A percentile compares a stretch with the other conserved stretches of the same genome.
Conservation (phyloP, 73 alveolate species). For the Loxodes magnus region DNA sequence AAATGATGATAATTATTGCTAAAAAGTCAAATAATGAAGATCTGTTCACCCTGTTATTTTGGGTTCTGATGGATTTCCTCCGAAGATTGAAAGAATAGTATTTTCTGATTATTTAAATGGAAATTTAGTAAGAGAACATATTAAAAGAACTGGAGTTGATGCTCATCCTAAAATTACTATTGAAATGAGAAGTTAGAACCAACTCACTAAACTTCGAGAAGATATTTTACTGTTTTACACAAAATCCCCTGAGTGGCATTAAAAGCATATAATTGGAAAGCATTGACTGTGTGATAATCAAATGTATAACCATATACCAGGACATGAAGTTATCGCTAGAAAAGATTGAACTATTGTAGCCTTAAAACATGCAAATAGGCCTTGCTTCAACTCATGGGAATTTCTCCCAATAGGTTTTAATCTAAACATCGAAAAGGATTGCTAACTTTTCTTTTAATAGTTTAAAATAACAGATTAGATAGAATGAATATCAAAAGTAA, state of each 20-base stretch:
- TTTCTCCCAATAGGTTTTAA: slow-evolving; percentile 15
- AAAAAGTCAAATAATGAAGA: no score
- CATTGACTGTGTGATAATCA: slow-evolving; percentile 10
- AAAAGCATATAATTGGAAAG: slow-evolving; percentile 6
- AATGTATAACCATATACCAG: slow-evolving; percentile 23
- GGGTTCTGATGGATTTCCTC: slow-evolving; percentile 3
- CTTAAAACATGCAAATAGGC: background rate
- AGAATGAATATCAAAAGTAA: background rate
- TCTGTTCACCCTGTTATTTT: background rate
- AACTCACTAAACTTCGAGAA: background rate
- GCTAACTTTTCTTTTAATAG: background rate
- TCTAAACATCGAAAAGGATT: background rate
- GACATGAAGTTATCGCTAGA: slow-evolving; percentile 4
- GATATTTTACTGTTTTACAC: slow-evolving; percentile 4
- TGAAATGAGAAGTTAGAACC: background rate
- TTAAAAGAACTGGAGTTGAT: background rate
- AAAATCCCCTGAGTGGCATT: slow-evolving; percentile 5
- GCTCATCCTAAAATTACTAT: background rate
- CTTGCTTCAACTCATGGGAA: background rate
- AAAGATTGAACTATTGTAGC: slow-evolving; percentile 10
- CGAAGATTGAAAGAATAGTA: background rate
- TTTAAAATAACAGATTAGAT: background rate
- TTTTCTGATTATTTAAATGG: slow-evolving; percentile 3
- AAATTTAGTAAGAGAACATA: slow-evolving; percentile 1
- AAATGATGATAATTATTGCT: no score